Conservation (phyloP, 2,329 filamentous ascomycete species). For the Colletotrichum abscissum region DNA sequence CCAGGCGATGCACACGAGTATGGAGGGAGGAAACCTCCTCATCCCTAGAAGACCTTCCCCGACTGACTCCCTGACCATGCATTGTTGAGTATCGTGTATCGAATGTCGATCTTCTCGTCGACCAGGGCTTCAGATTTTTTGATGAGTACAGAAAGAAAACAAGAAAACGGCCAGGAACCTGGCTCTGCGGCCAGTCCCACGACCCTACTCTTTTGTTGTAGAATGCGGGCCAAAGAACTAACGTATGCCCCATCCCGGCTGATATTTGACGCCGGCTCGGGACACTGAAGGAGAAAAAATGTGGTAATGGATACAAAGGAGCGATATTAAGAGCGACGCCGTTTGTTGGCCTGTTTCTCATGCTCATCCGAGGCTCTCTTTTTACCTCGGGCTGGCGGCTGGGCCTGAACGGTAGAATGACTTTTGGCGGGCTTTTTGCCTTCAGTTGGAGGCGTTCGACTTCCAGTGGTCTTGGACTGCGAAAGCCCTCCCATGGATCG, state of each 20-base stretch:
- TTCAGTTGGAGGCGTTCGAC: neutral
- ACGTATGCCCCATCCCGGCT: neutral
- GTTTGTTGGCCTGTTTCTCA: neutral
- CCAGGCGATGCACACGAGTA: conserved; percentile 34
- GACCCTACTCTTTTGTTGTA: neutral
- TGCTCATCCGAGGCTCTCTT: neutral
- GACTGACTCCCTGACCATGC: conserved; percentile 33
- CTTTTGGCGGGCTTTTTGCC: neutral
- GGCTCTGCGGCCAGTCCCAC: neutral
- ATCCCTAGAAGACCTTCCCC: conserved; percentile 18
- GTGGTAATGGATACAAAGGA: conserved; percentile 4
- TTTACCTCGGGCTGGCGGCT: neutral
- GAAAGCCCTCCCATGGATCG: neutral
- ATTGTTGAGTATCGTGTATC: conserved; percentile 26
- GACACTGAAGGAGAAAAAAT: neutral
- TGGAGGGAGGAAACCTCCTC: conserved; percentile 20
- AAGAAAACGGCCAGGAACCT: neutral
- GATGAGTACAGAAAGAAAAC: conserved; percentile 21
- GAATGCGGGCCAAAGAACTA: neutral
- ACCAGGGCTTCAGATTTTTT: conserved; percentile 7
- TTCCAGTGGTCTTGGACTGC: neutral
- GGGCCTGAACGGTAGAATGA: neutral
- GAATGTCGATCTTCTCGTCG: neutral
- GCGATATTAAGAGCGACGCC: conserved; percentile 5
- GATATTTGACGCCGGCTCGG: neutral